Evolutionary conservation across 495 filamentous ascomycete species (phyloP).

Genomic region (Thozetella sp.): DNA sequence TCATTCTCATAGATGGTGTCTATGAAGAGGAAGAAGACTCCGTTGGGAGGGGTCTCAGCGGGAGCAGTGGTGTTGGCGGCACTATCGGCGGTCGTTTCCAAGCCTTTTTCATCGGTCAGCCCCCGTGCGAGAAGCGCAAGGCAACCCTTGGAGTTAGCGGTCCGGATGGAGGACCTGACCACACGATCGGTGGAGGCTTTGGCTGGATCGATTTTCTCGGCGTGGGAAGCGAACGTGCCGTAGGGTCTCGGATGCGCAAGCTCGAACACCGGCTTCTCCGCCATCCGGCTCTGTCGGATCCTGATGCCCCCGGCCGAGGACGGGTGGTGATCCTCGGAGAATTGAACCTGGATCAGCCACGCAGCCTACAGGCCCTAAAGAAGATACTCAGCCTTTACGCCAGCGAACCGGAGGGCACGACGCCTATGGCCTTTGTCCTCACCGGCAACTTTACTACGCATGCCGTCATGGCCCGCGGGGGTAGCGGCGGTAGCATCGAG

Average conservation of each 20-base stretch:
- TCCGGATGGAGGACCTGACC: conserved; percentile 48
- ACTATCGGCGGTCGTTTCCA: conserved; percentile 88
- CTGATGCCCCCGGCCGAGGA: conserved; percentile 29
- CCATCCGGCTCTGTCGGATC: conserved; percentile 13
- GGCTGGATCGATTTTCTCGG: conserved; percentile 98
- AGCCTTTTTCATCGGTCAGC: conserved; percentile 84
- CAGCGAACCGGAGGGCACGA: conserved; percentile 57
- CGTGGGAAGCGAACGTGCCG: conserved; percentile 84
- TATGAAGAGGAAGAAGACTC: conserved; percentile 89
- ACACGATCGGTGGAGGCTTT: conserved; percentile 77
- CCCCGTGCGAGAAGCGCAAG: conserved; percentile 83
- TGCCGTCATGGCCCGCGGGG: conserved; percentile 71
- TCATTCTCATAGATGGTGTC: conserved; percentile 88
- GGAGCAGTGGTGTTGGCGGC: conserved; percentile 80
- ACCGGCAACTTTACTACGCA: conserved; percentile 82
- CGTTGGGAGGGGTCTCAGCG: conserved; percentile 65
- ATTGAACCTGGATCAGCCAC: conserved; percentile 80
- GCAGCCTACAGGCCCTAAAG: conserved; percentile 72
- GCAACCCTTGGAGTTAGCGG: conserved; percentile 72
- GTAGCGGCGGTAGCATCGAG: conserved; percentile 76
- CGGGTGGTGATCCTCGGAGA: conserved; percentile 78
- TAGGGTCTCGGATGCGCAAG: conserved; percentile 78
- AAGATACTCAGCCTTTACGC: conserved; percentile 75
- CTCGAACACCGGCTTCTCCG: conserved; percentile 58
- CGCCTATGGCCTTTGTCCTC: conserved; percentile 78